Evolutionary conservation across 495 filamentous ascomycete genomes (phyloP), one percentile per base, ranked within the genome.

Genomic region (Neurospora sp.): DNA sequence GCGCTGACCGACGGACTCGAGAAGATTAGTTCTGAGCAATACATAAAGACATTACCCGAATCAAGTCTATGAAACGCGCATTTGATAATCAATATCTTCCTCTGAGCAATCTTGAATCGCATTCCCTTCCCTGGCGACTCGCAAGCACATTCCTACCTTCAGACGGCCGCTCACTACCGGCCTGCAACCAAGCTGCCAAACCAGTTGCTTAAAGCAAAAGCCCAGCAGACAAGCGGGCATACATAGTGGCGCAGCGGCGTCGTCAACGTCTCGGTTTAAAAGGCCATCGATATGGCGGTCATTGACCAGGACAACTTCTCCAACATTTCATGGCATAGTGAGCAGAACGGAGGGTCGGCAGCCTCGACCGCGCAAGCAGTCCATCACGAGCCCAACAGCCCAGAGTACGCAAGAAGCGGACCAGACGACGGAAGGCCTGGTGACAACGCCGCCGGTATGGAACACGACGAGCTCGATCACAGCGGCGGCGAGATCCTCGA

Each of bases 401-500:
- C 72, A n/a, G 75, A 76, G 44, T 76, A 70, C 76, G 35, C 35
- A 74, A 73, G 75, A 74, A 69, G 75, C 77, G 23, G 74, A 38
- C 46, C 72, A 69, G 20, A 81, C 71, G 70, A 76, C 76, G 75
- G 74, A 75, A 77, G 77, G 73, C 20, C 74, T 31, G 44, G 72
- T 66, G 54, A 62, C 6, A 62, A 35, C 79, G 23, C 4, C 38
- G 73, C 62, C 70, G 77, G 78, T 39, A 78, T 78, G 40, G 77
- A 78, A 39, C 74, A 77, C 49, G 72, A 80, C 46, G 90, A 91
- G 77, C 84, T 90, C 71, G 89, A 88, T 73, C 92, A 91, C 69
- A 85, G 93, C 74, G 92, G 90, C 72, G 91, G 92, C 71, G 95
- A 94, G 71, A 87, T 88, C 37, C 87, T 99, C 60, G 93, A 97